Base-by-base conservation (phyloP, 106 monocot species). In the Dendrobium nobile region DNA sequence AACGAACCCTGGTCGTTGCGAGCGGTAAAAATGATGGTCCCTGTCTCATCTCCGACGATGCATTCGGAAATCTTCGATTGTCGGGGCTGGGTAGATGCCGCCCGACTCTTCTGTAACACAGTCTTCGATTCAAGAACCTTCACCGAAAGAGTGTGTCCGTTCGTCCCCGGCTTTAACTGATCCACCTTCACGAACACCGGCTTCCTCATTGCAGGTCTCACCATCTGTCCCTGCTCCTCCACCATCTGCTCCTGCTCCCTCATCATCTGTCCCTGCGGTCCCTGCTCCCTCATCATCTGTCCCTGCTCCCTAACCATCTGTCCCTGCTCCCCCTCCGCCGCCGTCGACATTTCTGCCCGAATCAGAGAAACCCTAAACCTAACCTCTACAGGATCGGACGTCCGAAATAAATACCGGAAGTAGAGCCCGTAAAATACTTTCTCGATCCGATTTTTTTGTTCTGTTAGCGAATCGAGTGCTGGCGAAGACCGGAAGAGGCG, bases 141-240 rank as follows among this genome's bases (percentile, higher is more conserved):
- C 47, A 85, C 87, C 7, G 79, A 72, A 51, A 90, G 87, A 18
- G 87, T 90, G 81, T 90, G 90, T 24, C 90, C 90, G 27, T 47
- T 75, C n/a, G 87, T 85, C 4, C 85, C 87, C 22, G 90, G 90
- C 84, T 87, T 90, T 24, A 90, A 72, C 56, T 82, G 78, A 76
- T 90, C 90, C 67, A 88, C 90, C 85, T 90, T 90, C 31, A 54
- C 59, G 76, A 90, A 90, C 44, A 87, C 87, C 28, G 87, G 90
- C 79, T 90, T 90, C 85, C 90, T 58, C 85, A 85, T 87, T 75
- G 75, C 82, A 58, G 73, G 51, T 17, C 75, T 72, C 72, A 24
- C 77, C 77, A 20, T 2, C 61, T 20, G 4, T 22, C 61, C 61
- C 22, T 22, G 13, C 51, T 51, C 51, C 51, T 13, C 13, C 51